Percentiles rank a stretch among this genome's conserved stretches.
phyloP scores from a whole-genome alignment of 345 rosid genomes.

The Eucalyptus regnans region DNA sequence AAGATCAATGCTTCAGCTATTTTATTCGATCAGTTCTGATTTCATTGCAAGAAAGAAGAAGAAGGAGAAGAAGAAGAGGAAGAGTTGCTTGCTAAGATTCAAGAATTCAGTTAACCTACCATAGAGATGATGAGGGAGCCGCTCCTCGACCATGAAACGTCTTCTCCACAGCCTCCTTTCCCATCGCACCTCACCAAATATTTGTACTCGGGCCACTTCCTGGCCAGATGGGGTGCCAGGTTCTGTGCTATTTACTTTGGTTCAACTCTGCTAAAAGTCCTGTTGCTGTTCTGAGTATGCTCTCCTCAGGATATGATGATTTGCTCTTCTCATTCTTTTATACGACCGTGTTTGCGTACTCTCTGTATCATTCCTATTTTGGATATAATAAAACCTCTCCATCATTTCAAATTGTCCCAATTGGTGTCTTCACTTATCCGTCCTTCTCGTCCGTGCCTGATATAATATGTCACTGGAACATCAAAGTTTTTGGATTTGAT shows the following conservation, averaged over 20 bases:
- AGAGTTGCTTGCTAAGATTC: not conserved
- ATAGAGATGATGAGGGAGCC: not conserved
- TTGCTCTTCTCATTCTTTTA: not conserved
- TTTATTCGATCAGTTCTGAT: not conserved
- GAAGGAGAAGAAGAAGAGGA: not conserved
- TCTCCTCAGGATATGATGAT: not conserved
- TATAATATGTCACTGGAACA: not conserved
- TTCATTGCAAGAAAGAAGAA: not conserved
- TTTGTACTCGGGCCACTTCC: not conserved
- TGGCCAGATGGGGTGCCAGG: slow-evolving; percentile 96
- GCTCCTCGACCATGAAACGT: not conserved
- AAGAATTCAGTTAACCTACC: not conserved
- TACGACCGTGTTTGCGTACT: not conserved
- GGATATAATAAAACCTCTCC: not conserved
- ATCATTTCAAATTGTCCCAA: not conserved
- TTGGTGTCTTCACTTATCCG: not conserved
- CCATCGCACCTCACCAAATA: not conserved
- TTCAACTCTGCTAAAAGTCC: not conserved
- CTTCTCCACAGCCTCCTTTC: not conserved
- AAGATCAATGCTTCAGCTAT: not conserved
- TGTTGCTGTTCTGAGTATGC: not conserved
- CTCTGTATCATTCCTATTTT: not conserved
- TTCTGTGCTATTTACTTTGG: not conserved
- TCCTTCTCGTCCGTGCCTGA: not conserved
- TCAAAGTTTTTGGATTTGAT: not conserved